Conservation (phyloP, 1,139 yeast genomes). For the Pichia sp. region DNA sequence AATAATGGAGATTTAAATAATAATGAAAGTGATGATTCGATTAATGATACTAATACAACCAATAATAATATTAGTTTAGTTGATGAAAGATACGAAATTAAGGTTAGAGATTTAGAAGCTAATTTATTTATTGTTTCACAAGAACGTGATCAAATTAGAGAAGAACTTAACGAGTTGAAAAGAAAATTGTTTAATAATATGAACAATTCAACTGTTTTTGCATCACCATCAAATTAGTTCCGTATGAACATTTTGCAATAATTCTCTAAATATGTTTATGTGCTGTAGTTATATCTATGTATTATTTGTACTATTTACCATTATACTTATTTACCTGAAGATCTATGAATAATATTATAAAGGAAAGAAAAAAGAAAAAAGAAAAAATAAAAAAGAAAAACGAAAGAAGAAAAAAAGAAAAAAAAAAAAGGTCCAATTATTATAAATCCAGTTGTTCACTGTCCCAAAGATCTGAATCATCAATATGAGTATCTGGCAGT, state of each 20-base stretch:
- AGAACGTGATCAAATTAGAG: conserved; percentile 76
- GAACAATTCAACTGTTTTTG: not conserved
- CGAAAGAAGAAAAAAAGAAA: not conserved
- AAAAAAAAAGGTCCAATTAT: not conserved
- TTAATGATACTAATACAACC: conserved; percentile 22
- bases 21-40: conserved; percentile 13
- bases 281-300: too few species aligned
- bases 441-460: conserved; percentile 11
- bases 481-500: not conserved
- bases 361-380: not conserved
- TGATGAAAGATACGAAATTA: conserved; percentile 67
- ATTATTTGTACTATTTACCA: not conserved
- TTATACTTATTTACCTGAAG: not conserved
- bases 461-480: conserved; percentile 16
- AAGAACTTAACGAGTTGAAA: conserved; percentile 51
- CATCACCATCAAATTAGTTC: not conserved
- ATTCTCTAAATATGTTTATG: not conserved
- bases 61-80: conserved; percentile 23
- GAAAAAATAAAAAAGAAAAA: too few species aligned
- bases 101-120: conserved; percentile 76
- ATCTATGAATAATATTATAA: too few species aligned
- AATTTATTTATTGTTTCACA: conserved; percentile 74
- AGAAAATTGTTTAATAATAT: conserved; percentile 34
- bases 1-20: not conserved
- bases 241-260: not conserved